Evolutionary conservation across 106 monocot species (phyloP).

Genomic region (Dioscorea dumetorum): DNA sequence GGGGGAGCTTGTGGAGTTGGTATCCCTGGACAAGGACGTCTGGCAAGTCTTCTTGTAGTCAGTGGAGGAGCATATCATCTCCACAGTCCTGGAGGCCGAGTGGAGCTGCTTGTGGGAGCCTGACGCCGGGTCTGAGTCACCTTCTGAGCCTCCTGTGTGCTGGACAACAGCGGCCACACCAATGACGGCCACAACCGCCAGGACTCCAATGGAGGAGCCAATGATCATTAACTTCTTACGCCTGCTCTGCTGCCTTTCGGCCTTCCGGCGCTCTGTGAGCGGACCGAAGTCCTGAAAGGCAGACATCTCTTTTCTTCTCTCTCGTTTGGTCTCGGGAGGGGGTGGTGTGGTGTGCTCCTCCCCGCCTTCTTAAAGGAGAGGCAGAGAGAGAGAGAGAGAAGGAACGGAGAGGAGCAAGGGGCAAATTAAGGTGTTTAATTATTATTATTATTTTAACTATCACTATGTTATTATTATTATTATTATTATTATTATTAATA

Average conservation of each 20-base stretch:
- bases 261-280: conserved; percentile 55
- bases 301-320: conserved; percentile 21
- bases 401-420: conserved; percentile 11
- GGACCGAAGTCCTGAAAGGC: conserved; percentile 62
- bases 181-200: conserved; percentile 30
- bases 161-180: conserved; percentile 18
- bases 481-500: too few species aligned
- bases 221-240: conserved; percentile 37
- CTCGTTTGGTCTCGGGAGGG: neutral
- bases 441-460: too few species aligned
- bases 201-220: conserved; percentile 19
- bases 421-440: too few species aligned
- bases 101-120: neutral
- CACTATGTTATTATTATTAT: too few species aligned
- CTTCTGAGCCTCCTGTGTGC: neutral
- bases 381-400: conserved; percentile 1
- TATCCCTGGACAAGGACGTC: conserved; percentile 4
- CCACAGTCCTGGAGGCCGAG: conserved; percentile 12
- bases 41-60: conserved; percentile 24
- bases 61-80: conserved; percentile 29
- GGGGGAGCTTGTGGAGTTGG: conserved; percentile 4
- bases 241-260: conserved; percentile 13
- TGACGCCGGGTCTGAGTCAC: too few species aligned
- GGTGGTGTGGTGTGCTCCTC: neutral
- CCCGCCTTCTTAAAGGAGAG: conserved; percentile 28